Evolutionary conservation across 345 rosid species (phyloP).

Genomic region (Litchi chinensis): DNA sequence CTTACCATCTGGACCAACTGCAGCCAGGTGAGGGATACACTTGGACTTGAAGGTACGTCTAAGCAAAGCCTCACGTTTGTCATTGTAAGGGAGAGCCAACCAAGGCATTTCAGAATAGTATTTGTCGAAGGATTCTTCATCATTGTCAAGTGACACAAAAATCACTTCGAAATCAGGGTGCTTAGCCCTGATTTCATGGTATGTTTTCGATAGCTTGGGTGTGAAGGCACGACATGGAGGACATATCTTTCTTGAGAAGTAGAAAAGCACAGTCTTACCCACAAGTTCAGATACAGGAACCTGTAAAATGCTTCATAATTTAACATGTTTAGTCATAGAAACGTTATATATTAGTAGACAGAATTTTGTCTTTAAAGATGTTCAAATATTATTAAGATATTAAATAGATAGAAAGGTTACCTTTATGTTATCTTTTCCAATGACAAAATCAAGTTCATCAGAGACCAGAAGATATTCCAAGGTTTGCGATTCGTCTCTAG

Average conservation of each 20-base stretch:
- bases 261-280: slow-evolving; percentile 48
- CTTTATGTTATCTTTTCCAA: slow-evolving; percentile 35
- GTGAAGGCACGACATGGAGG: slow-evolving; percentile 48
- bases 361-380: neutral
- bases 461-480: slow-evolving; percentile 39
- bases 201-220: slow-evolving; percentile 39
- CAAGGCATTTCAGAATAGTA: slow-evolving; percentile 47
- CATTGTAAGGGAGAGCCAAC: slow-evolving; percentile 48
- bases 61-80: slow-evolving; percentile 34
- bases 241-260: slow-evolving; percentile 54
- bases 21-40: slow-evolving; percentile 42
- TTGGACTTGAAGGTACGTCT: slow-evolving; percentile 38
- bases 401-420: slow-evolving; percentile 17
- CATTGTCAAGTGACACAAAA: slow-evolving; percentile 46
- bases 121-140: slow-evolving; percentile 34
- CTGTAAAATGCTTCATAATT: slow-evolving; percentile 24
- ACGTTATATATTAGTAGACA: too few species aligned
- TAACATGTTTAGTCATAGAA: neutral
- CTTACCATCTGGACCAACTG: slow-evolving; percentile 40
- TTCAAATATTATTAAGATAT: neutral
- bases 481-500: slow-evolving; percentile 38
- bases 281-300: slow-evolving; percentile 39
- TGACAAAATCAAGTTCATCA: slow-evolving; percentile 35
- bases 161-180: slow-evolving; percentile 42
- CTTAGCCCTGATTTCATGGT: slow-evolving; percentile 33